Percentiles rank a stretch among this genome's conserved stretches.
Conservation (phyloP, 2,329 filamentous ascomycete species). For the Diplodia scrobiculata region DNA sequence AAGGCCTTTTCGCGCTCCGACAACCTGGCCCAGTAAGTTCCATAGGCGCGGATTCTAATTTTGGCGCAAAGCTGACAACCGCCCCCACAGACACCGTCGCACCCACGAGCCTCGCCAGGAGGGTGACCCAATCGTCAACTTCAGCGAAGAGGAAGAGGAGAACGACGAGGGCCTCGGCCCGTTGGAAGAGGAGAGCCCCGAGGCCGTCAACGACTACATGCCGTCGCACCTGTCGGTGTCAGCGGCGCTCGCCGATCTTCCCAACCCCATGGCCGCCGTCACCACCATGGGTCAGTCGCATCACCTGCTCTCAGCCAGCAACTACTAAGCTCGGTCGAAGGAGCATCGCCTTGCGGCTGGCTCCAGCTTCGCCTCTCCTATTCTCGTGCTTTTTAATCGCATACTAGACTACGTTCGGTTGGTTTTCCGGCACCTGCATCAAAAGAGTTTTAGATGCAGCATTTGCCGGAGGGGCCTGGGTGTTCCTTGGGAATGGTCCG, state of each 20-base stretch:
- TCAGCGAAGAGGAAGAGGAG: conserved; percentile 82
- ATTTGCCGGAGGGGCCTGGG: conserved; percentile 17
- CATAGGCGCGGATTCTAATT: conserved; percentile 13
- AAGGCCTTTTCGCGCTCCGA: conserved; percentile 98
- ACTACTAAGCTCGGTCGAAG: conserved; percentile 42
- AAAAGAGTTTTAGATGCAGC: conserved; percentile 20
- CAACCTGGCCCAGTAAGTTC: conserved; percentile 90
- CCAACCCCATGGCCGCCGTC: conserved; percentile 38
- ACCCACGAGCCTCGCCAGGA: conserved; percentile 78
- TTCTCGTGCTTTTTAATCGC: conserved; percentile 24
- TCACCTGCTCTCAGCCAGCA: conserved; percentile 49
- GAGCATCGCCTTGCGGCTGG: conserved; percentile 25
- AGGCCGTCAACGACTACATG: conserved; percentile 67
- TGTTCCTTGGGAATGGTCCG: conserved; percentile 21
- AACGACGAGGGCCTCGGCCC: conserved; percentile 83
- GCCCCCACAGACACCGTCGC: conserved; percentile 60
- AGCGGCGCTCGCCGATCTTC: conserved; percentile 42
- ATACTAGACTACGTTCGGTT: conserved; percentile 27
- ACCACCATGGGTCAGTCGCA: conserved; percentile 49
- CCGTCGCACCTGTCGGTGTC: conserved; percentile 39
- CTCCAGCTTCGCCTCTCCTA: conserved; percentile 23
- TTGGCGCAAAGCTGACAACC: conserved; percentile 25
- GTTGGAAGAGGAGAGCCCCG: conserved; percentile 77
- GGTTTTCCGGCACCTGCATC: conserved; percentile 21
- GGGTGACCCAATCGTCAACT: conserved; percentile 64